These are phyloP conservation scores for Nakataea oryzae DNA, from an alignment of 2,329 filamentous ascomycete genomes.

Conservation along the genomic window DNA sequence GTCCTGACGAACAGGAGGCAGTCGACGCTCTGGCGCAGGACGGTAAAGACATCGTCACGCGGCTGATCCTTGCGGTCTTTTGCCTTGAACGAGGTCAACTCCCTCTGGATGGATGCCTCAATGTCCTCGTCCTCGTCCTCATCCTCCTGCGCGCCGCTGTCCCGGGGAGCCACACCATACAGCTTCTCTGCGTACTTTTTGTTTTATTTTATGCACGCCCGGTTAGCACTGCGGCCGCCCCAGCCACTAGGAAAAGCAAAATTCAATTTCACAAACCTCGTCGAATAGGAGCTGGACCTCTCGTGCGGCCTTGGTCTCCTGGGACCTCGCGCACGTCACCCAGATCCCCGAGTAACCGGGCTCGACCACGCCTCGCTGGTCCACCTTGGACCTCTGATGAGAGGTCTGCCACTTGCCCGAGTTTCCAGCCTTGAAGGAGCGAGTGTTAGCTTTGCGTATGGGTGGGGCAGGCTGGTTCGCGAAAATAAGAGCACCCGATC, in stretches of 20 bases:
- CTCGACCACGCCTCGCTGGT: slow-evolving; percentile 40
- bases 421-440: slow-evolving; percentile 31
- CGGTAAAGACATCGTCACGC: slow-evolving; percentile 31
- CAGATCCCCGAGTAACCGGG: slow-evolving; percentile 66
- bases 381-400: slow-evolving; percentile 41
- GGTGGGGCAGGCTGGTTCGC: not conserved
- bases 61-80: slow-evolving; percentile 18
- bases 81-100: slow-evolving; percentile 52
- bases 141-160: slow-evolving; percentile 23
- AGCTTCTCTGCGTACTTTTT: slow-evolving; percentile 54
- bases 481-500: not conserved
- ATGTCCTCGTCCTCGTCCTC: slow-evolving; percentile 50
- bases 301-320: slow-evolving; percentile 57
- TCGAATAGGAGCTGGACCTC: slow-evolving; percentile 59
- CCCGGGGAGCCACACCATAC: slow-evolving; percentile 37
- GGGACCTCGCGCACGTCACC: slow-evolving; percentile 65
- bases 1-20: slow-evolving; percentile 55
- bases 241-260: not conserved
- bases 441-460: not conserved
- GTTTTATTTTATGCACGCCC: not conserved
- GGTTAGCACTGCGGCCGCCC: slow-evolving; percentile 7
- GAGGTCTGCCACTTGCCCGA: slow-evolving; percentile 52
- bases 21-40: slow-evolving; percentile 45
- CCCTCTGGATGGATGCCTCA: slow-evolving; percentile 60
- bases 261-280: slow-evolving; percentile 35